These are phyloP conservation scores for Taiozyma onychis DNA, from an alignment of 1,139 yeast species.

Conservation along the genomic window DNA sequence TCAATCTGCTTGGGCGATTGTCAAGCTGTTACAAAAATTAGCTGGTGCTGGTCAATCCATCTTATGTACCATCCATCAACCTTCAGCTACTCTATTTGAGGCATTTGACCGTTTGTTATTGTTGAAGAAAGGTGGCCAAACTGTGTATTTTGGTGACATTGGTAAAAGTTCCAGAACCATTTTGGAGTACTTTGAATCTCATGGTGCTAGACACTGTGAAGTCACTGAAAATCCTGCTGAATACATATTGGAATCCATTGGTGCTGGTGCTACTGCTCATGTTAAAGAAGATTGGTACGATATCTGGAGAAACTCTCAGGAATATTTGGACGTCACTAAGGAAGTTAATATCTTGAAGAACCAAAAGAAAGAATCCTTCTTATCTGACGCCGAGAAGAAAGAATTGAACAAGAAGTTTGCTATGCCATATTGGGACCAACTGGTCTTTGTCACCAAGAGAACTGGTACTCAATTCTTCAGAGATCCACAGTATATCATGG, in stretches of 20 bases:
- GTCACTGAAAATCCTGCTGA: constrained; percentile 52
- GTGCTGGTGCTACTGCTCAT: constrained; percentile 51
- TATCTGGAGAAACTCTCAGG: constrained; percentile 36
- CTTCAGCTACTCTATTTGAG: constrained; percentile 58
- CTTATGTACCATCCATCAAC: constrained; percentile 81
- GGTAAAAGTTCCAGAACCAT: constrained; percentile 43
- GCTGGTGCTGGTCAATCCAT: constrained; percentile 59
- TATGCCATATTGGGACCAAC: constrained; percentile 29
- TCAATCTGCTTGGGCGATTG: constrained; percentile 61
- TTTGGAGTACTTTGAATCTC: constrained; percentile 44
- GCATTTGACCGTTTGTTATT: constrained; percentile 63
- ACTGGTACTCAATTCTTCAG: constrained; percentile 35
- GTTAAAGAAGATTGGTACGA: constrained; percentile 39
- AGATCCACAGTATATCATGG: constrained; percentile 33
- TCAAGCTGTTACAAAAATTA: constrained; percentile 52
- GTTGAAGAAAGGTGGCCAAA: constrained; percentile 60
- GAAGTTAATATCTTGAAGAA: constrained; percentile 24
- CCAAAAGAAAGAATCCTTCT: constrained; percentile 5
- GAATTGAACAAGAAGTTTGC: constrained; percentile 25
- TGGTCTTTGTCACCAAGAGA: constrained; percentile 26
- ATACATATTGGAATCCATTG: constrained; percentile 54
- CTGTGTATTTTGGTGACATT: constrained; percentile 57
- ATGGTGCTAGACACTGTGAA: constrained; percentile 38
- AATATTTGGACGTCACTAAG: constrained; percentile 21
- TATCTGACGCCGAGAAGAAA: constrained; percentile 24